Evolutionary conservation across 257 asterid species (phyloP).

Genomic region (Solanum bukasovii): DNA sequence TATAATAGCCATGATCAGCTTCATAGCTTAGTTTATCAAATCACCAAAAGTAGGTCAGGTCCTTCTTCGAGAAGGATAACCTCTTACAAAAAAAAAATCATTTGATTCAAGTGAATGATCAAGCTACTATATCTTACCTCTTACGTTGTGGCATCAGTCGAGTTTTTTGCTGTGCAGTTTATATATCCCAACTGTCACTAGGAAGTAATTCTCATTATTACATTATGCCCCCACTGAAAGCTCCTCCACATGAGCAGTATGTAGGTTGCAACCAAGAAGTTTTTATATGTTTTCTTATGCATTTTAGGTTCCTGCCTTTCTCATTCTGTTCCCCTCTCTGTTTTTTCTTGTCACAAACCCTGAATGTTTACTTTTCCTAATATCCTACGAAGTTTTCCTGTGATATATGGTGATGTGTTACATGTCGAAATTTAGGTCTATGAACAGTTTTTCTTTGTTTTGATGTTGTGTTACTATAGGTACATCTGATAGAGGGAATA

Average conservation of each 20-base stretch:
- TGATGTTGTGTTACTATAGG: constrained; percentile 33
- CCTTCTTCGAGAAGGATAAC: background rate
- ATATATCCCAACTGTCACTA: background rate
- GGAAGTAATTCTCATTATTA: background rate
- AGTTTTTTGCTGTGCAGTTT: background rate
- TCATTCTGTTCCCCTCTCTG: background rate
- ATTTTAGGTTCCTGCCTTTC: background rate
- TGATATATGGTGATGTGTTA: background rate
- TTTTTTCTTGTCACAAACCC: background rate
- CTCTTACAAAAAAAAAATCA: background rate
- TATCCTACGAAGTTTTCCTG: background rate
- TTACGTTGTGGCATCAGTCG: background rate
- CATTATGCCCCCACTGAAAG: background rate
- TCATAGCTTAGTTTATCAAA: background rate
- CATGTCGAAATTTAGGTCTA: background rate
- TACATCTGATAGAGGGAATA: constrained; percentile 87
- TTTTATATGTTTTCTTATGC: background rate
- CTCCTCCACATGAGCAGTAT: background rate
- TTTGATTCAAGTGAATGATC: background rate
- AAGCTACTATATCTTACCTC: background rate
- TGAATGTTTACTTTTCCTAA: background rate
- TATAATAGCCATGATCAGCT: background rate
- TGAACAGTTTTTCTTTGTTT: background rate
- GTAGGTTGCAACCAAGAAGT: background rate
- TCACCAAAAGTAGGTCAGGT: background rate